Base-by-base conservation (phyloP, 73 alveolate genomes). In the Durusdinium trenchii region DNA sequence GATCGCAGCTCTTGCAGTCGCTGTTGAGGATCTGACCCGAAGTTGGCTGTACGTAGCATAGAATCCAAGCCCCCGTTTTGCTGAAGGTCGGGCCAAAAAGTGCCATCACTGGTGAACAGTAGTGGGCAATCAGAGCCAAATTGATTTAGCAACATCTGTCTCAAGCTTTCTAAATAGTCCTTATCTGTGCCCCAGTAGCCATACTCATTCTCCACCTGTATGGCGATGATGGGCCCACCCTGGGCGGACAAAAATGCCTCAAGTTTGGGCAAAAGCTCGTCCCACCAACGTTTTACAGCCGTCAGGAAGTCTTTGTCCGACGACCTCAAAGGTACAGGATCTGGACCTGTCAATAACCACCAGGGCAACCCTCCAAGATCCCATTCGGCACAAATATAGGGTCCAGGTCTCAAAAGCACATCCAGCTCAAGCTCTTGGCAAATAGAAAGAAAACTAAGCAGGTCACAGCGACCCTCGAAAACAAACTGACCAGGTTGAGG, bases 61-160 rank as follows among this genome's bases (percentile, higher is more conserved):
- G 45, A 64, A 32, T 91, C 98, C 51, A 91, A 54, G 73, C 98
- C 98, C 7, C 98, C 98, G 36, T 91, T 91, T 54, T 36, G 50
- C 62, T 73, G 90, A 61, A 93, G 62, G 92, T 73, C 98, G 12
- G 98, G 92, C 92, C 89, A 91, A 60, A 93, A 93, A 45, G 98
- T 93, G 45, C 98, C 98, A 73, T 93, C 98, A 83, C 98, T 93
- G 78, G 98, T 93, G 79, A 93, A 93, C 14, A 93, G 98, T 64
- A 93, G 62, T 23, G 98, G 98, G 45, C 96, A 90, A 51, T 67
- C 86, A 75, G 36, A 23, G 61, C 89, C 71, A 35, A 82, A 82
- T 5, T 26, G 47, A 35, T 82, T 40, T 3, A n/a, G 36, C 91
- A 93, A 32, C 67, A 93, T 48, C 12, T 1, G 40, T 14, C 91